These are phyloP conservation scores for Eucalyptus sp. DNA, from an alignment of 345 rosid species.

Conservation along the genomic window DNA sequence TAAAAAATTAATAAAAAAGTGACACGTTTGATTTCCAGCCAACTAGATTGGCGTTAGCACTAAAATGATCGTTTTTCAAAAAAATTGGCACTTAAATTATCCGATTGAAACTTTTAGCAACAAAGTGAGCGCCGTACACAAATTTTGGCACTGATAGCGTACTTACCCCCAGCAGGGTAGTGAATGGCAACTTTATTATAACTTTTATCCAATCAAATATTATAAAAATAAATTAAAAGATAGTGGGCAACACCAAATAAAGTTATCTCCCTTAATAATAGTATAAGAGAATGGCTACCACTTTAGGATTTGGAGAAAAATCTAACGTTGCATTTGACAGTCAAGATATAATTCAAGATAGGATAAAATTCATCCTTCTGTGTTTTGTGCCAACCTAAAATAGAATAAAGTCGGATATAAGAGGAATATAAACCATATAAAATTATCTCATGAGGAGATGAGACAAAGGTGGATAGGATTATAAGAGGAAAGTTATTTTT, in stretches of 20 bases:
- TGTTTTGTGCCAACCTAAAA: accelerated
- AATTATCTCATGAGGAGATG: too few relatives aligned
- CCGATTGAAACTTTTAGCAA: too few relatives aligned
- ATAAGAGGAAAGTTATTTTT: too few relatives aligned
- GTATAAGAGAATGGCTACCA: not conserved
- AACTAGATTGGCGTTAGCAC: too few relatives aligned
- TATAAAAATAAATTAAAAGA: not conserved
- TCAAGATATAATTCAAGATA: too few relatives aligned
- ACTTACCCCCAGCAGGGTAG: not conserved
- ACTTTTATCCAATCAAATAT: not conserved
- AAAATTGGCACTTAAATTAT: too few relatives aligned
- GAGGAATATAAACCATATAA: accelerated
- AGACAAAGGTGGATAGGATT: accelerated
- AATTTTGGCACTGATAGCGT: too few relatives aligned
- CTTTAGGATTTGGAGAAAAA: not conserved
- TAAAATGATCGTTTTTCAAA: too few relatives aligned
- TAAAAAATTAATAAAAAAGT: too few relatives aligned
- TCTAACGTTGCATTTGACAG: not conserved
- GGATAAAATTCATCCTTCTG: too few relatives aligned
- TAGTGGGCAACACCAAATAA: not conserved
- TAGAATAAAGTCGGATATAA: accelerated
- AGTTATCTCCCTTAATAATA: not conserved
- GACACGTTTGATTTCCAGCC: too few relatives aligned
- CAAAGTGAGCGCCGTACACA: too few relatives aligned
- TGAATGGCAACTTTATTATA: not conserved